Evolutionary conservation across 2,329 filamentous ascomycete species (phyloP).

Genomic region (Nemania sp.): DNA sequence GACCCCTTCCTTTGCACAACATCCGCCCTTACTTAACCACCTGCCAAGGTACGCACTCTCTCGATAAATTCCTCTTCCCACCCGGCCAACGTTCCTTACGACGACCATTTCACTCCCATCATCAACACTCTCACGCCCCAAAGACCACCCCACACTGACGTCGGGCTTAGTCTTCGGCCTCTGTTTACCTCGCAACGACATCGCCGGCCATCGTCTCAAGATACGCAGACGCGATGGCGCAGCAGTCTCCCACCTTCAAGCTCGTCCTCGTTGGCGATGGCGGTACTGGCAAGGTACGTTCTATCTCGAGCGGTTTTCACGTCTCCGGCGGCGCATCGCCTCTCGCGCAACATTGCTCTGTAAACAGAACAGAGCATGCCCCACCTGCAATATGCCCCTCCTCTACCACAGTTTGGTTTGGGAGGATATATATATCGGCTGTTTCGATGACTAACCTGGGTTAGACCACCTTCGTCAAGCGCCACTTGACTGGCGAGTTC

Average conservation of each 20-base stretch:
- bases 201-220: slow-evolving; percentile 24
- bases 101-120: slow-evolving; percentile 9
- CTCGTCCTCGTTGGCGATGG: slow-evolving; percentile 99
- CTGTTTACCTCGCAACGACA: slow-evolving; percentile 27
- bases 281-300: slow-evolving; percentile 95
- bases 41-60: slow-evolving; percentile 24
- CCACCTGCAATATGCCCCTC: slow-evolving; percentile 36
- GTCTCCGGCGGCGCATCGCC: slow-evolving; percentile 14
- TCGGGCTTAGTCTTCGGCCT: slow-evolving; percentile 27
- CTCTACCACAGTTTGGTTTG: slow-evolving; percentile 15
- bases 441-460: slow-evolving; percentile 29
- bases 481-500: slow-evolving; percentile 99
- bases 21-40: slow-evolving; percentile 12
- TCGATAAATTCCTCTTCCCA: neutral
- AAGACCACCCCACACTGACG: slow-evolving; percentile 31
- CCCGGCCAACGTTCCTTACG: slow-evolving; percentile 1
- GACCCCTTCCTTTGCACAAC: slow-evolving; percentile 19
- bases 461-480: slow-evolving; percentile 99
- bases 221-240: slow-evolving; percentile 61
- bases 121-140: slow-evolving; percentile 16
- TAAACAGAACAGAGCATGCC: slow-evolving; percentile 20
- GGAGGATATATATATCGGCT: slow-evolving; percentile 15
- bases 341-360: slow-evolving; percentile 16
- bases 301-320: slow-evolving; percentile 6
- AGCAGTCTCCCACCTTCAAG: slow-evolving; percentile 86